Conservation (phyloP, 2,329 filamentous ascomycete genomes). For the Aureobasidium pullulans region DNA sequence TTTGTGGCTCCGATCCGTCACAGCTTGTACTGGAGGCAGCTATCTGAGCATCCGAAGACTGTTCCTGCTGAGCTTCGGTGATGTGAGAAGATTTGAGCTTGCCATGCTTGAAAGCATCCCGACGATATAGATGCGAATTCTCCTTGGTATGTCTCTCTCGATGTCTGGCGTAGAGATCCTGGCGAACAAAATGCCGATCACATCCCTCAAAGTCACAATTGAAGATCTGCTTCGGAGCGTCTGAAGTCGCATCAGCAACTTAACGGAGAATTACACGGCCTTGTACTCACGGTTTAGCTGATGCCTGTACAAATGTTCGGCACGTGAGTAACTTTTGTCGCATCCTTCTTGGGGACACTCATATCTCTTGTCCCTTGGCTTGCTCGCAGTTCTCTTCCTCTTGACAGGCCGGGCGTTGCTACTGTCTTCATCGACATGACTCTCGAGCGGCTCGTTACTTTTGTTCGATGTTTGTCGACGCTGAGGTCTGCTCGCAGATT, state of each 20-base stretch:
- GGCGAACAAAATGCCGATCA: constrained; percentile 81
- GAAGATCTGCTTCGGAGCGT: constrained; percentile 92
- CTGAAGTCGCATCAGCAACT: constrained; percentile 33
- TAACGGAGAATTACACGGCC: too few species aligned
- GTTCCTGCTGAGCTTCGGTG: background rate
- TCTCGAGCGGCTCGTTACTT: background rate
- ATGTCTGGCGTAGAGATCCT: constrained; percentile 75
- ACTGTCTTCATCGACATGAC: background rate
- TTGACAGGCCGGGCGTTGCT: background rate
- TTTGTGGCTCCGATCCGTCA: background rate
- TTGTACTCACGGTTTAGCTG: constrained; percentile 75
- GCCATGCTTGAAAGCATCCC: constrained; percentile 47
- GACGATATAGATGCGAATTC: constrained; percentile 67
- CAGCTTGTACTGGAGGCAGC: background rate
- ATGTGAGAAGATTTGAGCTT: background rate
- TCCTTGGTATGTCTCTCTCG: constrained; percentile 48
- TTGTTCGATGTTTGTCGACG: background rate
- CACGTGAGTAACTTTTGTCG: constrained; percentile 91
- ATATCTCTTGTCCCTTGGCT: constrained; percentile 56
- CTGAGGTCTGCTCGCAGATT: background rate
- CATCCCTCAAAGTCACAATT: constrained; percentile 89
- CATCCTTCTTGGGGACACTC: constrained; percentile 75
- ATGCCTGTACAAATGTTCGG: constrained; percentile 93
- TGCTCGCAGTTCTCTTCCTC: background rate
- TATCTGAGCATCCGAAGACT: background rate